These are phyloP conservation scores for Nicotiana noctiflora DNA, from an alignment of 257 asterid genomes.

Conservation along the genomic window DNA sequence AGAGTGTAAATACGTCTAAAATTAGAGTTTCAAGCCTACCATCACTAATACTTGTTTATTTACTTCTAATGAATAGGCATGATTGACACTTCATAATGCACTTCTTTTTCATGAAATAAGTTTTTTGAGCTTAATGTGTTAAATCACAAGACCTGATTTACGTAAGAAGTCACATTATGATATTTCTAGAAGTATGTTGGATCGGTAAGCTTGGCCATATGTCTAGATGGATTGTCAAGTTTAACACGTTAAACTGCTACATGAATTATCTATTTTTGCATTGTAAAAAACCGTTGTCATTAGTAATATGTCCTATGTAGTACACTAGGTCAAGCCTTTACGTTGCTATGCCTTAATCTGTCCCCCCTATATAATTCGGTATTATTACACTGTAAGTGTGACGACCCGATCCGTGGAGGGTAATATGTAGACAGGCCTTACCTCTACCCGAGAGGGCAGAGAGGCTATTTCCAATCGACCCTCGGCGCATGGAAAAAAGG, in stretches of 20 bases:
- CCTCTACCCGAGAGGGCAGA: no score
- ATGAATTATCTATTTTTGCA: neutral
- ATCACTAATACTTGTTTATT: neutral
- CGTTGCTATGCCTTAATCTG: no score
- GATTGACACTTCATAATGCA: neutral
- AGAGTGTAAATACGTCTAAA: no score
- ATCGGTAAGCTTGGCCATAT: neutral
- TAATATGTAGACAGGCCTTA: no score
- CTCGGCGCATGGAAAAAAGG: no score
- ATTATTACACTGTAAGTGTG: no score
- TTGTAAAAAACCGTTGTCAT: neutral
- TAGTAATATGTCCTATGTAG: neutral
- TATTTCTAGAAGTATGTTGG: no score
- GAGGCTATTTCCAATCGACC: no score
- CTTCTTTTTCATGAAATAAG: neutral
- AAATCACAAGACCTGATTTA: neutral
- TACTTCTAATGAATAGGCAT: neutral
- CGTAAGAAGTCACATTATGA: neutral
- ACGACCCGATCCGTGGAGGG: no score
- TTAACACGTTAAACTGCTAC: neutral
- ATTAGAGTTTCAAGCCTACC: no score
- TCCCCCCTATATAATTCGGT: no score
- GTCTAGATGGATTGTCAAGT: neutral
- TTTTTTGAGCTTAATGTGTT: neutral
- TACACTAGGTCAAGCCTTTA: neutral